A percentile compares a stretch with the other conserved stretches of the same genome.
These are phyloP conservation scores for Phytophthora nicotianae DNA, from an alignment of 352 stramenopile genomes.

Conservation along the genomic window DNA sequence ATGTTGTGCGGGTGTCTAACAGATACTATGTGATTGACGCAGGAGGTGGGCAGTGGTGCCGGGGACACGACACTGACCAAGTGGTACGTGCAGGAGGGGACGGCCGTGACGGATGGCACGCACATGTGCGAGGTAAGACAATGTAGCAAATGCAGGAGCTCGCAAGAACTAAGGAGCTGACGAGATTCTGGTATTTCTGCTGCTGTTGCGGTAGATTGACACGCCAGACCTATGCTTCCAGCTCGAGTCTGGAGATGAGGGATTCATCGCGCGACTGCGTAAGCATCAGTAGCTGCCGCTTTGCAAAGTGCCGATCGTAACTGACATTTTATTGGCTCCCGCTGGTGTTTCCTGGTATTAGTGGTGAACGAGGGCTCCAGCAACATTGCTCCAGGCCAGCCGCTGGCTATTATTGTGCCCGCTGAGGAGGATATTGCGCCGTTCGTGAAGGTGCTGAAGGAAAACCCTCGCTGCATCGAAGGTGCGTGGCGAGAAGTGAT, in stretches of 20 bases:
- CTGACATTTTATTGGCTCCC: not conserved
- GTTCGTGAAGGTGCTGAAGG: conserved; percentile 61
- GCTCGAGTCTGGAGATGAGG: conserved; percentile 80
- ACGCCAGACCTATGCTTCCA: conserved; percentile 84
- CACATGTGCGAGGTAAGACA: conserved; percentile 77
- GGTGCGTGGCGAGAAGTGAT: conserved; percentile 28
- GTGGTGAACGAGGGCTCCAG: conserved; percentile 64
- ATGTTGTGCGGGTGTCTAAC: not conserved
- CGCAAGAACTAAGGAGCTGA: conserved; percentile 6
- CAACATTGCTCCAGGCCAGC: conserved; percentile 68
- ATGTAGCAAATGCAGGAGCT: not conserved
- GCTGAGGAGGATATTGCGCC: conserved; percentile 61
- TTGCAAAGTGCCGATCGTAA: not conserved
- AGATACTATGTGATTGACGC: not conserved
- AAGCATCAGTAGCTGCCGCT: conserved; percentile 24
- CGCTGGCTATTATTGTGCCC: conserved; percentile 79
- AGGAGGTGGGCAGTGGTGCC: conserved; percentile 64
- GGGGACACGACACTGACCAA: conserved; percentile 73
- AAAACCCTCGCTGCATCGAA: conserved; percentile 69
- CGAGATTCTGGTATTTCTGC: not conserved
- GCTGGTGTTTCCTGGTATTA: conserved; percentile 23
- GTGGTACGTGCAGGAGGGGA: conserved; percentile 74
- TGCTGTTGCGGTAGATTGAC: conserved; percentile 60
- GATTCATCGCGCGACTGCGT: conserved; percentile 80
- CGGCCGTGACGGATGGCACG: conserved; percentile 63